phyloP scores from a whole-genome alignment of 768 basidiomycete species.

The Mycena olivaceomarginata region DNA sequence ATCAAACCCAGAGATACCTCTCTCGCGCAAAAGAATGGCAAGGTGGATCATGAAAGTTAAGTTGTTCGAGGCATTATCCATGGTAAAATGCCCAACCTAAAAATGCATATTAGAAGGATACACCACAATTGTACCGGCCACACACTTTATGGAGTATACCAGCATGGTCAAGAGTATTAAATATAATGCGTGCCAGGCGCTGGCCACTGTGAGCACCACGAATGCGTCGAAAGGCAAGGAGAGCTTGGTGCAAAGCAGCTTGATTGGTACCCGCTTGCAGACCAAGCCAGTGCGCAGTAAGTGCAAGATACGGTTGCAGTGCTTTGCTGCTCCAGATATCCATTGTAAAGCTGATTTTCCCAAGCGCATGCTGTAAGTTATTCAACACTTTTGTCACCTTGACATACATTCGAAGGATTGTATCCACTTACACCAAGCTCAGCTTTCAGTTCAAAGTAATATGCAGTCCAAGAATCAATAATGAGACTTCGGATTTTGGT shows the following conservation, averaged over 20 bases:
- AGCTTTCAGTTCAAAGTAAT: neutral
- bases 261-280: conserved; percentile 13
- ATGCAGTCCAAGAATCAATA: neutral
- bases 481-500: conserved; percentile 1
- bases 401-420: neutral
- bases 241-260: conserved; percentile 3
- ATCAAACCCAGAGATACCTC: conserved; percentile 4
- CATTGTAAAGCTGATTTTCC: conserved; percentile 21
- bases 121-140: neutral
- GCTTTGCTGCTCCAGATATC: conserved; percentile 21
- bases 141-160: conserved; percentile 1
- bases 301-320: neutral
- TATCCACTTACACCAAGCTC: neutral
- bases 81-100: neutral
- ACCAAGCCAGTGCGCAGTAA: conserved; percentile 6
- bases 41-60: neutral
- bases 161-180: neutral
- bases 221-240: too few relatives aligned
- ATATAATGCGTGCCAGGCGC: neutral
- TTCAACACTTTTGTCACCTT: neutral
- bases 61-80: neutral
- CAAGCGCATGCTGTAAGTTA: conserved; percentile 8
- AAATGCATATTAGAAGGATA: neutral
- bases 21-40: conserved; percentile 1
- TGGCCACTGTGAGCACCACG: too few relatives aligned